Evolutionary conservation across 2,329 filamentous ascomycete species (phyloP).

Genomic region (Hymenoscyphus albidus): DNA sequence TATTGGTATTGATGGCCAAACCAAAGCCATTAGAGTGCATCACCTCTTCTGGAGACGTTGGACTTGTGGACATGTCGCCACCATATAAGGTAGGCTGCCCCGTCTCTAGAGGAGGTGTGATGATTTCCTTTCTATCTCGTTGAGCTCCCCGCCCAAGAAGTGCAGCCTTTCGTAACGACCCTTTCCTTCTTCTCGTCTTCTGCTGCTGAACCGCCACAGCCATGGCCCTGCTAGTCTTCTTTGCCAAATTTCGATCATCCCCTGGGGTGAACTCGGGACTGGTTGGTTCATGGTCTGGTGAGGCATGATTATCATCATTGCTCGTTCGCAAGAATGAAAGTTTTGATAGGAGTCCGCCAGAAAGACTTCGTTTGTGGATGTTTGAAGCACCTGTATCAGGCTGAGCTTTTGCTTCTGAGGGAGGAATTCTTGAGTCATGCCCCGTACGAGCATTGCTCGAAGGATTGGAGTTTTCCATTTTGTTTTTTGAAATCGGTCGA

Average conservation of each 20-base stretch:
- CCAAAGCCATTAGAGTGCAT: constrained; percentile 36
- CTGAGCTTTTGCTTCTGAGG: not conserved
- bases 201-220: constrained; percentile 40
- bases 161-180: constrained; percentile 83
- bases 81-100: constrained; percentile 24
- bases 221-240: constrained; percentile 33
- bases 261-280: constrained; percentile 34
- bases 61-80: constrained; percentile 19
- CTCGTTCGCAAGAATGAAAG: constrained; percentile 63
- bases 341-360: constrained; percentile 61
- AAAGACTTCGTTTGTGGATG: constrained; percentile 33
- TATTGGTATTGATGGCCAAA: constrained; percentile 46
- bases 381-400: constrained; percentile 40
- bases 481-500: not conserved
- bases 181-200: constrained; percentile 67
- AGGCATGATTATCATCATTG: constrained; percentile 36
- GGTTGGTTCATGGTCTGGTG: constrained; percentile 23
- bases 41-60: constrained; percentile 29
- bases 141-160: constrained; percentile 71
- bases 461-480: not conserved
- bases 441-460: not conserved
- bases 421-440: not conserved
- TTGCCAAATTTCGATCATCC: constrained; percentile 29
- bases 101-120: constrained; percentile 34
- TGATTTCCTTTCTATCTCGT: constrained; percentile 54